Conservation (phyloP, 306 rosid species). For the Lathyrus aphaca region DNA sequence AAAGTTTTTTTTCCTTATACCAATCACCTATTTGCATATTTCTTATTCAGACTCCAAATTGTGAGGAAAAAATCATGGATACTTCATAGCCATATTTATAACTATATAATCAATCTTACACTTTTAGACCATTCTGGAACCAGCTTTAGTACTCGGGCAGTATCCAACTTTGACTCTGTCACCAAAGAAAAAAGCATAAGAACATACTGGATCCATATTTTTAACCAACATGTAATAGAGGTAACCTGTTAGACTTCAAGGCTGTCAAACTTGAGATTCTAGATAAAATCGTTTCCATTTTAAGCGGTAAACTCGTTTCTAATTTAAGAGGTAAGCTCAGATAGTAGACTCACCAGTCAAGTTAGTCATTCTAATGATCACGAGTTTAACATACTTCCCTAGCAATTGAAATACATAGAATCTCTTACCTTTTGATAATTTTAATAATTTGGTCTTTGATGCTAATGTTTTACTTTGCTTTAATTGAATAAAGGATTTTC, state of each 20-base stretch:
- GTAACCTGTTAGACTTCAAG: not conserved
- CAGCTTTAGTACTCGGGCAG: slow-evolving; percentile 72
- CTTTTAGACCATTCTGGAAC: slow-evolving; percentile 87
- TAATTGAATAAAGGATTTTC: not conserved
- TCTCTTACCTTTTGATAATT: not conserved
- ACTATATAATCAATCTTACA: slow-evolving; percentile 60
- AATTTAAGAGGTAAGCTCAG: not conserved
- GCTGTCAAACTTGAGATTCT: slow-evolving; percentile 1
- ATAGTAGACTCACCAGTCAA: not conserved
- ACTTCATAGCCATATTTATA: slow-evolving; percentile 26
- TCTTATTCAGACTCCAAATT: slow-evolving; percentile 12
- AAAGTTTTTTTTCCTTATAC: not conserved
- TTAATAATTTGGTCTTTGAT: not conserved
- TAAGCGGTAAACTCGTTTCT: not conserved
- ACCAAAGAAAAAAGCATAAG: slow-evolving; percentile 36
- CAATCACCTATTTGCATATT: slow-evolving; percentile 2
- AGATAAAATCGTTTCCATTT: not conserved
- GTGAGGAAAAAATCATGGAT: not conserved
- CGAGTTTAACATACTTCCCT: too few species aligned
- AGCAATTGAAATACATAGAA: too few species aligned
- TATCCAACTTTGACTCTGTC: slow-evolving; percentile 70
- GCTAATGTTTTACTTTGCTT: not conserved
- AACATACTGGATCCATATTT: slow-evolving; percentile 30
- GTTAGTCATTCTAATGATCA: too few species aligned
- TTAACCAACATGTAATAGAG: slow-evolving; percentile 14